Base-by-base conservation (phyloP, 1,284 basidiomycete species). In the Mycosarcoma maydis region DNA sequence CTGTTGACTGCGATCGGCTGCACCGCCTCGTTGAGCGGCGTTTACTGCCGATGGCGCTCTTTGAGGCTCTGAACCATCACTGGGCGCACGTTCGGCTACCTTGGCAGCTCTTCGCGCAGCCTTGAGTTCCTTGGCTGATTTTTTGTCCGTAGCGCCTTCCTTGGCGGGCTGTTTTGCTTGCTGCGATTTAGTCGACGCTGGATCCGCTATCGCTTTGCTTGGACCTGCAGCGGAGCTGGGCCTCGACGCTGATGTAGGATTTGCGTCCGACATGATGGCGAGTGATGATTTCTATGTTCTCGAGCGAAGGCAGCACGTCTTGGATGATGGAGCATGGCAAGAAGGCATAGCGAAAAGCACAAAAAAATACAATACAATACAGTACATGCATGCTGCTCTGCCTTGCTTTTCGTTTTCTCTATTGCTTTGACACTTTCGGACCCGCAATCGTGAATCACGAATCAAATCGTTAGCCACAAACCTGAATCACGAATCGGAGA, bases 91-190 rank as follows among this genome's bases (percentile, higher is more conserved):
- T 19, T 65, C 64, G 6, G 67, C 60, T 23, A 73, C 56, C 44
- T 67, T 73, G 36, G 76, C 76, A 8, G 76, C 76, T 39, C 76
- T 56, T 29, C 76, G 54, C 39, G 75, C 73, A 0, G 70, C 72
- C 36, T 77, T 77, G 32, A 68, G 64, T 39, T 76, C 72, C 51
- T 77, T 77, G 8, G 76, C 76, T n/a, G 72, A 73, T 41, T 74
- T 76, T 39, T 67, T 66, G 32, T 57, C 67, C 24, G 37, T 60
- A 8, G 22, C 48, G 27, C 47, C 45, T 27, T 55, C 48, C 16
- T 67, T 67, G 36, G 44, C 46, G 6, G 39, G 40, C 17, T 57
- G 42, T 34, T 58, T 58, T 29, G 27, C 4, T 17, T 13, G 13
- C 33, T 10, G 6, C 16, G 33, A 34, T 34, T 10, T 6, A 34